Percentiles rank a stretch among this genome's conserved stretches.
Evolutionary conservation across 768 basidiomycete species (phyloP).

Genomic region (Cystofilobasidium macerans): DNA sequence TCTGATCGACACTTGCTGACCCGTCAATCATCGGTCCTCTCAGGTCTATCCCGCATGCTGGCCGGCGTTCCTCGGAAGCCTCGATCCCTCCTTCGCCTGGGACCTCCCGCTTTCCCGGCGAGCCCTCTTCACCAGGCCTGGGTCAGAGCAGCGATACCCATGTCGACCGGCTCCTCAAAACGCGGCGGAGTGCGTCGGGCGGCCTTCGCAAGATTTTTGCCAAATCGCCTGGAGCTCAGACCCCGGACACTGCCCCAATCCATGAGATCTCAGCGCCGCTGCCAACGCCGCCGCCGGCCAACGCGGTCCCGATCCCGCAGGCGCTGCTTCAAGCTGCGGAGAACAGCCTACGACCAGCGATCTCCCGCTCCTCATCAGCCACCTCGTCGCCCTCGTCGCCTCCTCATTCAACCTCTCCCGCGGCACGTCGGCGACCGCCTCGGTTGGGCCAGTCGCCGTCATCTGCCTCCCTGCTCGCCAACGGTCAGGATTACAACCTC

Average conservation of each 20-base stretch:
- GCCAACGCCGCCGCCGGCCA: background rate
- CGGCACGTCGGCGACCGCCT: background rate
- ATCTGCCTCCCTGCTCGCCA: background rate
- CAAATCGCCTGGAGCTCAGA: background rate
- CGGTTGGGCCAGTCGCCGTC: background rate
- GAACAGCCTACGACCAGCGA: background rate
- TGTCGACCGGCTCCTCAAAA: slow-evolving; percentile 5
- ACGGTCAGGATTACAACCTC: background rate
- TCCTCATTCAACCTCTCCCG: background rate
- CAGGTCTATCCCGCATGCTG: background rate
- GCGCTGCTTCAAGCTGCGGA: background rate
- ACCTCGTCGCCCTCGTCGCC: background rate
- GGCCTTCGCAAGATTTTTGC: slow-evolving; percentile 4
- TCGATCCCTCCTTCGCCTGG: background rate
- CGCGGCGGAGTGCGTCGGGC: background rate
- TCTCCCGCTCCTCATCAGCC: background rate
- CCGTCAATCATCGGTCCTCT: background rate
- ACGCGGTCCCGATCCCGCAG: slow-evolving; percentile 1
- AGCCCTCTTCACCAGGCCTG: background rate
- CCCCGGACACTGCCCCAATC: background rate
- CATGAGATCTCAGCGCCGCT: background rate
- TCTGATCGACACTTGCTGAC: too few species aligned
- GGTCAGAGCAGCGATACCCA: background rate
- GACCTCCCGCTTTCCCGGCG: background rate
- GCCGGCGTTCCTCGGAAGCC: background rate